phyloP scores from a whole-genome alignment of 306 rosid species.

The Vicia sativa region DNA sequence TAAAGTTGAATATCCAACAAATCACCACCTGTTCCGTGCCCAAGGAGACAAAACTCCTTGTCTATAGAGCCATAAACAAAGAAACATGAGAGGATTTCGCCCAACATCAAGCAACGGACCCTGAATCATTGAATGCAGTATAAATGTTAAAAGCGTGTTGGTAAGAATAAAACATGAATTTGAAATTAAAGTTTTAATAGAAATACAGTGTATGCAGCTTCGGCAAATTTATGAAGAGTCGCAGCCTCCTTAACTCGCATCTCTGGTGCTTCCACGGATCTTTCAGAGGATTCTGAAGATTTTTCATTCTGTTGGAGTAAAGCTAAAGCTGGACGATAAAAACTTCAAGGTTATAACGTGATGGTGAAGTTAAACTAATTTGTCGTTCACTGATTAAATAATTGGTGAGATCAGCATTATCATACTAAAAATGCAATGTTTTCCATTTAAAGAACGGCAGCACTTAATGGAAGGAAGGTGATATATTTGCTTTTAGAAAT shows the following conservation, averaged over 20 bases:
- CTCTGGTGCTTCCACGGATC: slow-evolving; percentile 56
- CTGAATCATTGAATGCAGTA: slow-evolving; percentile 54
- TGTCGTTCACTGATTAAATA: neutral
- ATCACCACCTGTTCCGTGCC: slow-evolving; percentile 76
- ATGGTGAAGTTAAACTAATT: slow-evolving; percentile 11
- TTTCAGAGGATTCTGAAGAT: slow-evolving; percentile 49
- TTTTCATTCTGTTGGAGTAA: slow-evolving; percentile 64
- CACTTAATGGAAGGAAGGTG: slow-evolving; percentile 15
- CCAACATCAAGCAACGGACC: slow-evolving; percentile 95
- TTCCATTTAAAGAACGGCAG: neutral
- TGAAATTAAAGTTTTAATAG: slow-evolving; percentile 12
- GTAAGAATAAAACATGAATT: slow-evolving; percentile 14
- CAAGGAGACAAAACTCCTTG: slow-evolving; percentile 89
- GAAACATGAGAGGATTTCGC: slow-evolving; percentile 78
- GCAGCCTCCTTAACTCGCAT: slow-evolving; percentile 72
- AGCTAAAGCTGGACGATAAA: slow-evolving; percentile 72
- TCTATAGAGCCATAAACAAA: slow-evolving; percentile 85
- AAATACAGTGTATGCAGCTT: slow-evolving; percentile 92
- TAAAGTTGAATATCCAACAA: slow-evolving; percentile 46
- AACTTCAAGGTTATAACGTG: slow-evolving; percentile 33
- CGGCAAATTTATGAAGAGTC: slow-evolving; percentile 85
- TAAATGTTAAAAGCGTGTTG: slow-evolving; percentile 25
- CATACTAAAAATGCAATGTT: neutral
- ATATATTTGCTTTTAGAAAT: neutral
- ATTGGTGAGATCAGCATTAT: slow-evolving; percentile 1